Base-by-base conservation (phyloP, 2,329 filamentous ascomycete species). In the Colletotrichum spinosum region DNA sequence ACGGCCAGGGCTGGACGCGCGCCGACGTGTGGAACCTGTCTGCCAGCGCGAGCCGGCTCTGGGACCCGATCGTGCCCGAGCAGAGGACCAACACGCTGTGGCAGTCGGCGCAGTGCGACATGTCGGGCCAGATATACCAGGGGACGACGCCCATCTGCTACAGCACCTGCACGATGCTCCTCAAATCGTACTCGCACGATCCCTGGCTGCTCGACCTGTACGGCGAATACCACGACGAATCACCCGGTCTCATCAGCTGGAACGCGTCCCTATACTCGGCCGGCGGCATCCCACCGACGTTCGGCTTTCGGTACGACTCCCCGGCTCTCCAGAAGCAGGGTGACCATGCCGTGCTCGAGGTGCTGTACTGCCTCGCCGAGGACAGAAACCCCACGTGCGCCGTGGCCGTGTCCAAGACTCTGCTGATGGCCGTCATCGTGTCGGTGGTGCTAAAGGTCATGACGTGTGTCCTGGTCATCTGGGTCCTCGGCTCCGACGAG, bases 21-120 rank as follows among this genome's bases (percentile, higher is more conserved):
- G 38, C 37, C 9, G 39, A 61, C n/a, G 45, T 66, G 7, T 67
- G 55, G 35, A 56, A 59, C 38, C 46, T 58, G 5, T 33, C 10
- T n/a, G 6, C 37, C 11, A 8, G 15, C 7, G 53, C 11, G 8
- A 8, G 37, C 3, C 42, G 42, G 4, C 35, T 53, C 8, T 54
- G 53, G 54, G 64, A 62, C 12, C 25, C 42, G n/a, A 12, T 63
- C 8, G 38, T 60, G 15, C 57, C 60, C 11, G 39, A 12, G 6
- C 35, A 49, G 35, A 11, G 57, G n/a, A n/a, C 35, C 2, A 65
- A 67, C 38, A 45, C 33, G 4, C 12, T 67, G 10, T 58, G 62
- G 61, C 45, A 60, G 15, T 51, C 60, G 1, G 59, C 65, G 3
- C 15, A 37, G 2, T 55, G 59, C 25, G 51, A 44, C 1, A 41